Evolutionary conservation across 148 eudicot species (phyloP).

Genomic region (Rhododendron simsii): DNA sequence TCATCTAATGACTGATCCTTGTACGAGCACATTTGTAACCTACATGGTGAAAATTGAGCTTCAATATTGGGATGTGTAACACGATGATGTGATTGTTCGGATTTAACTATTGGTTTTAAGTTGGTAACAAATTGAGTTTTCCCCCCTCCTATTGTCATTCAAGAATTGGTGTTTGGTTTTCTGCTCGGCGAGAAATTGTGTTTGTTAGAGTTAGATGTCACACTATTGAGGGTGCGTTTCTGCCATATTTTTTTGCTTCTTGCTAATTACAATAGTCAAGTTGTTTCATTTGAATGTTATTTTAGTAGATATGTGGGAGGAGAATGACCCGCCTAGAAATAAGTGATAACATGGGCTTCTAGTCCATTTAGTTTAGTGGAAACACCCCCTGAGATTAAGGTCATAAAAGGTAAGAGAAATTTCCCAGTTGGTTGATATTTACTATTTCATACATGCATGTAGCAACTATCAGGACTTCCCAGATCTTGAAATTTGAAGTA

Average conservation of each 20-base stretch:
- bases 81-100: not conserved
- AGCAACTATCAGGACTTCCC: not conserved
- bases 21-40: not conserved
- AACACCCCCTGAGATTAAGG: not conserved
- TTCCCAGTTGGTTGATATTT: not conserved
- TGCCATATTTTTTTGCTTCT: too few relatives aligned
- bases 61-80: not conserved
- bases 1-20: not conserved
- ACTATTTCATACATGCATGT: not conserved
- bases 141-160: not conserved
- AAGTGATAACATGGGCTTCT: too few relatives aligned
- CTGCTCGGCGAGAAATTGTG: not conserved
- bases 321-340: too few relatives aligned
- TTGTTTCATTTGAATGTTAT: too few relatives aligned
- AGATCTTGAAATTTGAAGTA: not conserved
- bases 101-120: not conserved
- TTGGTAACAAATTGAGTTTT: not conserved
- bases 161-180: not conserved
- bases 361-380: too few relatives aligned
- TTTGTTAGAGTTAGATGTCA: not conserved
- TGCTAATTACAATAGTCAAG: too few relatives aligned
- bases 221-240: not conserved
- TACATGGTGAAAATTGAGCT: not conserved
- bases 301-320: too few relatives aligned
- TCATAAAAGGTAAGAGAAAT: not conserved